phyloP scores from a whole-genome alignment of 495 filamentous ascomycete species.

The Aspergillus avenaceus region DNA sequence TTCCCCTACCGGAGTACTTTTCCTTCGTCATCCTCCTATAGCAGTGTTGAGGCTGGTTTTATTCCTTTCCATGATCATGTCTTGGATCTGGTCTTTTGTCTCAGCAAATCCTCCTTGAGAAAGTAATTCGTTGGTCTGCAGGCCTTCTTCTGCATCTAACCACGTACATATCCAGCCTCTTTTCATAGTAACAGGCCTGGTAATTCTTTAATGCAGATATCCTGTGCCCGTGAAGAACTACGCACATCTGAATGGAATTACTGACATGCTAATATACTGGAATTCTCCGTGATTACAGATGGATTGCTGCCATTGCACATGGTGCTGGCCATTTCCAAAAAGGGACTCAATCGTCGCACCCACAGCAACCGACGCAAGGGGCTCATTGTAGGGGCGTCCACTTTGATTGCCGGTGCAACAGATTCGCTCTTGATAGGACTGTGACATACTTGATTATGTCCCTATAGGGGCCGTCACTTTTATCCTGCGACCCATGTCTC shows the following conservation, averaged over 20 bases:
- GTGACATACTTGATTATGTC: slow-evolving; percentile 11
- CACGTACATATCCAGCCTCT: too few relatives aligned
- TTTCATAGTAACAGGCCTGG: too few relatives aligned
- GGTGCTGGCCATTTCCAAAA: slow-evolving; percentile 10
- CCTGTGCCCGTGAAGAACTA: slow-evolving; percentile 3
- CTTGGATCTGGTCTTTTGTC: slow-evolving; percentile 2
- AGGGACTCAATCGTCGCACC: slow-evolving; percentile 14
- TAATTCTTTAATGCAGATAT: too few relatives aligned
- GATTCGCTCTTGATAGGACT: slow-evolving; percentile 2
- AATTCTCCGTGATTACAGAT: slow-evolving; percentile 13
- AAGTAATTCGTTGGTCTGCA: too few relatives aligned
- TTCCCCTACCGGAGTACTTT: slow-evolving; percentile 1
- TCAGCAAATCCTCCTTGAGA: slow-evolving; percentile 8
- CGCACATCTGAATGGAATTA: slow-evolving; percentile 11
- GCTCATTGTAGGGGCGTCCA: slow-evolving; percentile 14
- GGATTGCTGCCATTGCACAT: slow-evolving; percentile 15
- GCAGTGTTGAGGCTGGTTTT: not conserved
- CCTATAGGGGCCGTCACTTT: slow-evolving; percentile 13
- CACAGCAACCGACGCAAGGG: slow-evolving; percentile 27
- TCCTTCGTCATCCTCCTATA: not conserved
- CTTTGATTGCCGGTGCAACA: slow-evolving; percentile 24
- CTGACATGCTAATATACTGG: slow-evolving; percentile 9
- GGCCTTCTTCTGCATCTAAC: too few relatives aligned
- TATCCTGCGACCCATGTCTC: slow-evolving; percentile 18
- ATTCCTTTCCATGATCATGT: too few relatives aligned